Conservation (phyloP, 2,329 filamentous ascomycete species). For the Cercospora brassicicola region DNA sequence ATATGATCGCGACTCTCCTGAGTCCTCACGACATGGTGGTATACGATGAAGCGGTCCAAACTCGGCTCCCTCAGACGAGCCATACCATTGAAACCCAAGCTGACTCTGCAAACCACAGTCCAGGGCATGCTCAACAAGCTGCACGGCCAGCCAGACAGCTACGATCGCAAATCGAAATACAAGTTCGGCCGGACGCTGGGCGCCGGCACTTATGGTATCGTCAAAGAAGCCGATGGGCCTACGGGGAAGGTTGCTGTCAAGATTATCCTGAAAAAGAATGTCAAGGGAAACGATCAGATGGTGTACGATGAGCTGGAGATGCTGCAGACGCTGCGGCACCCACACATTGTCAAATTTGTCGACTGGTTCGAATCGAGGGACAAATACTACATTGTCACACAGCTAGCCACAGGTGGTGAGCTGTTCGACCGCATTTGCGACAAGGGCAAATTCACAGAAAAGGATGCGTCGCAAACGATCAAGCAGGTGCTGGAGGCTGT, state of each 20-base stretch:
- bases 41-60: conserved; percentile 16
- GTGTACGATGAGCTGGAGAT: conserved; percentile 96
- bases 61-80: conserved; percentile 21
- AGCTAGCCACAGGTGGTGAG: conserved; percentile 92
- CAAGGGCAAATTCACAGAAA: conserved; percentile 96
- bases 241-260: conserved; percentile 91
- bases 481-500: conserved; percentile 90
- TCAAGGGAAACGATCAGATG: conserved; percentile 97
- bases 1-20: conserved; percentile 11
- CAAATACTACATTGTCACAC: conserved; percentile 99
- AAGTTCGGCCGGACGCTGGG: conserved; percentile 90
- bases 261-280: conserved; percentile 99
- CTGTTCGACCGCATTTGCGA: conserved; percentile 98
- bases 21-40: conserved; percentile 14
- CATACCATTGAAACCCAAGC: conserved; percentile 22
- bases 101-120: conserved; percentile 26
- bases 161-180: conserved; percentile 97
- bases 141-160: conserved; percentile 93
- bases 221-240: conserved; percentile 86
- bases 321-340: conserved; percentile 85
- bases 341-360: conserved; percentile 94
- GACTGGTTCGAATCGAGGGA: conserved; percentile 99
- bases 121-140: conserved; percentile 83
- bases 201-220: conserved; percentile 96
- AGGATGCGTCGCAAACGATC: conserved; percentile 94